phyloP scores from a whole-genome alignment of 768 basidiomycete species.

The Trametes maxima region DNA sequence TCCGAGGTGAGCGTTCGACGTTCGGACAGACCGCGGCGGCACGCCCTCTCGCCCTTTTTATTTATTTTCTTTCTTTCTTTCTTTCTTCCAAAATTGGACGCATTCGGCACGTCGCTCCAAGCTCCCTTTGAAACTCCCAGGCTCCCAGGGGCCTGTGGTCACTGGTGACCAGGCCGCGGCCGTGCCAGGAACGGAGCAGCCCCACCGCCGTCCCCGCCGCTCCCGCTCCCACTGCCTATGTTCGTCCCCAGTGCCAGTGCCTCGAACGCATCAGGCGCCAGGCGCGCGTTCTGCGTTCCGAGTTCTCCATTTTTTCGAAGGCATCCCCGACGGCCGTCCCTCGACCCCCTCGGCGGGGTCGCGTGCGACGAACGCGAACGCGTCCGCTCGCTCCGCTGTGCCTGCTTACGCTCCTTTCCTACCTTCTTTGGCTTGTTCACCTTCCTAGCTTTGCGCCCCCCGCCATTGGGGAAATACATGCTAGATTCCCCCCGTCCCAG shows the following conservation, averaged over 20 bases:
- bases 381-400: too few relatives aligned
- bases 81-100: background rate
- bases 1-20: slow-evolving; percentile 2
- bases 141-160: slow-evolving; percentile 10
- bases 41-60: too few relatives aligned
- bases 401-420: too few relatives aligned
- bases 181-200: slow-evolving; percentile 14
- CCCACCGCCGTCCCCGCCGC: background rate
- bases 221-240: slow-evolving; percentile 16
- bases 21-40: background rate
- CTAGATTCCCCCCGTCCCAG: too few relatives aligned
- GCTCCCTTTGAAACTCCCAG: slow-evolving; percentile 14
- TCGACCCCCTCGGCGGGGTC: slow-evolving; percentile 3
- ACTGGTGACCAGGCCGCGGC: too few relatives aligned
- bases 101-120: slow-evolving; percentile 10
- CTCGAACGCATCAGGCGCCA: background rate
- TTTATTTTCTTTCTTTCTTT: too few relatives aligned
- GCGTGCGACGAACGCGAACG: too few relatives aligned
- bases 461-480: too few relatives aligned
- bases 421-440: too few relatives aligned
- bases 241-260: slow-evolving; percentile 1
- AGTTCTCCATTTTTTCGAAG: slow-evolving; percentile 6
- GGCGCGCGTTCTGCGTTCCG: too few relatives aligned
- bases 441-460: too few relatives aligned
- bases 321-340: background rate